phyloP scores from a whole-genome alignment of 1,284 basidiomycete species.

The Anthracocystis walkeri region DNA sequence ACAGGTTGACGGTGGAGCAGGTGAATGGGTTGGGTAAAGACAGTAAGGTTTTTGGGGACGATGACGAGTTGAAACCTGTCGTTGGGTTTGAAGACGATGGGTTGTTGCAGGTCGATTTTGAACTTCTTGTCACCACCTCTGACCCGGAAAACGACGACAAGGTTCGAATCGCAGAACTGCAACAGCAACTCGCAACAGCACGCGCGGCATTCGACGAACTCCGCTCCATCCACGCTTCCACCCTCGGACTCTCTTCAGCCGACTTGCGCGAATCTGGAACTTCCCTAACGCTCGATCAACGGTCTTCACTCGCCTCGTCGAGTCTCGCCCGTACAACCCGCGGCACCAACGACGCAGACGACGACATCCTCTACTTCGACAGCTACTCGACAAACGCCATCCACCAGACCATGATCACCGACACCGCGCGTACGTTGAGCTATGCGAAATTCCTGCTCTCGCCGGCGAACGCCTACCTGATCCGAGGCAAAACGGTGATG shows the following conservation, averaged over 20 bases:
- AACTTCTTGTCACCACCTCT: constrained; percentile 23
- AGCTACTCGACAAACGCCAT: constrained; percentile 89
- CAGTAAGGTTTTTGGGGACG: constrained; percentile 50
- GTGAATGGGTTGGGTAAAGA: constrained; percentile 29
- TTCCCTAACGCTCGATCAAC: constrained; percentile 10
- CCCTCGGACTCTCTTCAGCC: constrained; percentile 35
- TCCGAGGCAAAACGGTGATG: constrained; percentile 87
- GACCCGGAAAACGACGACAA: neutral
- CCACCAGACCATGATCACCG: constrained; percentile 77
- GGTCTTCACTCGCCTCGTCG: constrained; percentile 21
- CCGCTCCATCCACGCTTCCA: constrained; percentile 38
- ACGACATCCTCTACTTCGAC: constrained; percentile 94
- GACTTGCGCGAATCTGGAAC: constrained; percentile 23
- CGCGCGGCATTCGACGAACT: constrained; percentile 56
- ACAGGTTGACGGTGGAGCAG: constrained; percentile 22
- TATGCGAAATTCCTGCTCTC: constrained; percentile 89
- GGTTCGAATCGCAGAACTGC: constrained; percentile 38
- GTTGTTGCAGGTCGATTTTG: constrained; percentile 63
- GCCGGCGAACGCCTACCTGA: constrained; percentile 80
- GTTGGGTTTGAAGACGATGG: constrained; percentile 65
- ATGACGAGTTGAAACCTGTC: constrained; percentile 64
- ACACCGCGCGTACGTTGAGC: constrained; percentile 90
- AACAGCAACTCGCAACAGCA: constrained; percentile 47
- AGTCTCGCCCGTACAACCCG: constrained; percentile 19
- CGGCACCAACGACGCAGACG: constrained; percentile 66